Evolutionary conservation across 225 moss, liverwort and hornwort species (phyloP).

Genomic region (Bryoerythrophyllum caledonicum): DNA sequence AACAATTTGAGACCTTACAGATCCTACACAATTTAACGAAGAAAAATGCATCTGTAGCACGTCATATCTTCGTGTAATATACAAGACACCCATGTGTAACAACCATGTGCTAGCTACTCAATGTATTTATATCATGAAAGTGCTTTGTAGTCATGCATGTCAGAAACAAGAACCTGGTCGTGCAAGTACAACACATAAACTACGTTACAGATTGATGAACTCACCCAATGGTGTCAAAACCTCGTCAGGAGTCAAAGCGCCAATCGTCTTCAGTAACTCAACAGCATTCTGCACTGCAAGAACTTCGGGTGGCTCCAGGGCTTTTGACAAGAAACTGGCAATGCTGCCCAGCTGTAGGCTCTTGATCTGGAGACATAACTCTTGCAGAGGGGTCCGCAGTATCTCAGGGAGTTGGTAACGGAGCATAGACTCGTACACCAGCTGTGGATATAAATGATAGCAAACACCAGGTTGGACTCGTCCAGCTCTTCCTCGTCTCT

Average conservation of each 20-base stretch:
- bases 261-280: slow-evolving; percentile 84
- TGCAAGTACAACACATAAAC: neutral
- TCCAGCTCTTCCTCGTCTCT: slow-evolving; percentile 98
- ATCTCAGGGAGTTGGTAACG: slow-evolving; percentile 98
- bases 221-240: slow-evolving; percentile 87
- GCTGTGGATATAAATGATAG: slow-evolving; percentile 95
- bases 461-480: slow-evolving; percentile 92
- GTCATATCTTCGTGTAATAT: neutral
- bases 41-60: neutral
- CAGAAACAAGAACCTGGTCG: neutral
- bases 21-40: neutral
- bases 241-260: slow-evolving; percentile 81
- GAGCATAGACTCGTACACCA: slow-evolving; percentile 88
- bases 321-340: slow-evolving; percentile 81
- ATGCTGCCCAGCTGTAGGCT: slow-evolving; percentile 83
- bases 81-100: slow-evolving; percentile 2
- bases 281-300: slow-evolving; percentile 98
- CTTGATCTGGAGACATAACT: slow-evolving; percentile 96
- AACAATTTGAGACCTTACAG: slow-evolving; percentile 11
- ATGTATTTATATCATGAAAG: neutral
- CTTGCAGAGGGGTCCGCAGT: slow-evolving; percentile 94
- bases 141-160: neutral
- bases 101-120: neutral
- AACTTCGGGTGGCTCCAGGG: slow-evolving; percentile 93
- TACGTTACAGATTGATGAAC: neutral